phyloP scores from a whole-genome alignment of 108 stramenopile genomes.

The Cylindrotheca closterium region DNA sequence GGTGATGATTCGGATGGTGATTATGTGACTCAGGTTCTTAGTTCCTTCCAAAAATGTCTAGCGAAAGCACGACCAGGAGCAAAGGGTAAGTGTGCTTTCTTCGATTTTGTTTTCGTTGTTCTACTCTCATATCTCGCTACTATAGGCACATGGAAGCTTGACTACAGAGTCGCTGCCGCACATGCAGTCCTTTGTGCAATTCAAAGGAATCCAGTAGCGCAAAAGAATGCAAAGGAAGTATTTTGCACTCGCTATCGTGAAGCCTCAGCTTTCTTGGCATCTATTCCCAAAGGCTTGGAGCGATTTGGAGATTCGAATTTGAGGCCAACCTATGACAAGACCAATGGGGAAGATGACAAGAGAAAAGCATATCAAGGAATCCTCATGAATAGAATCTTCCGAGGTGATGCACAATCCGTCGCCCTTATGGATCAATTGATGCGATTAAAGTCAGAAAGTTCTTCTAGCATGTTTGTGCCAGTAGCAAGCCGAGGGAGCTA shows the following conservation, averaged over 20 bases:
- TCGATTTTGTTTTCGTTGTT: background rate
- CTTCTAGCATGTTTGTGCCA: slow-evolving; percentile 3
- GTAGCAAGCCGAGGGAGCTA: slow-evolving; percentile 18
- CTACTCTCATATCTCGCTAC: slow-evolving; percentile 1
- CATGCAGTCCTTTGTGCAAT: slow-evolving; percentile 51
- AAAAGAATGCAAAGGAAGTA: slow-evolving; percentile 20
- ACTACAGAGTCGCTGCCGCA: slow-evolving; percentile 63
- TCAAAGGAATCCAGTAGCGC: slow-evolving; percentile 24
- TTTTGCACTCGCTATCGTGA: slow-evolving; percentile 35
- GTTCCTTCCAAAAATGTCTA: slow-evolving; percentile 28
- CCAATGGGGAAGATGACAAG: background rate
- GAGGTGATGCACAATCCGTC: slow-evolving; percentile 4
- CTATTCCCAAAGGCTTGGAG: slow-evolving; percentile 25
- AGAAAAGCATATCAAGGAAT: slow-evolving; percentile 5
- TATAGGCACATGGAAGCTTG: slow-evolving; percentile 54
- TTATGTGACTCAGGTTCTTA: slow-evolving; percentile 35
- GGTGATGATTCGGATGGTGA: slow-evolving; percentile 19
- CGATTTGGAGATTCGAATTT: slow-evolving; percentile 6
- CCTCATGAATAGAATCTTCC: slow-evolving; percentile 25
- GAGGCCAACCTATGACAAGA: background rate
- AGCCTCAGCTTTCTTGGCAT: slow-evolving; percentile 47
- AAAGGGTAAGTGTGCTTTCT: slow-evolving; percentile 1
- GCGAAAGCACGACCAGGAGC: slow-evolving; percentile 23
- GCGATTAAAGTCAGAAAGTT: slow-evolving; percentile 8
- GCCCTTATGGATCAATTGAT: slow-evolving; percentile 15